These are phyloP conservation scores for Trichopus zeylanicus DNA, from an alignment of 116 monocot species.

Conservation along the genomic window DNA sequence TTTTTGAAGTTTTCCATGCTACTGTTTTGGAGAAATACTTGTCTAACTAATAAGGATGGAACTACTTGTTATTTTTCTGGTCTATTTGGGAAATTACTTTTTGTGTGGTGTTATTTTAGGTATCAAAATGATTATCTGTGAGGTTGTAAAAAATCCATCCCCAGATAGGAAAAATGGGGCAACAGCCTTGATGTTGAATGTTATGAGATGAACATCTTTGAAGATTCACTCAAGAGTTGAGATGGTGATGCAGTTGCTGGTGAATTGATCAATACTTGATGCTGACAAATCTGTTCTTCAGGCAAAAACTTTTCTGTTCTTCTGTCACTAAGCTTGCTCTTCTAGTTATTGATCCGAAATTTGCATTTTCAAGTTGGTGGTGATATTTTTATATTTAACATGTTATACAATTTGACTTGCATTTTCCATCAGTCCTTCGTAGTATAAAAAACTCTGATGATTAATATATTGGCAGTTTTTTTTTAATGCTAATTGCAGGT, in stretches of 20 bases:
- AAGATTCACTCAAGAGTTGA: conserved; percentile 79
- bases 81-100: not conserved
- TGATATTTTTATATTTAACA: not conserved
- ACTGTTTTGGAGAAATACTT: no score
- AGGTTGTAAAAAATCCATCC: conserved; percentile 42
- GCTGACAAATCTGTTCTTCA: conserved; percentile 27
- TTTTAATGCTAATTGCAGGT: conserved; percentile 52
- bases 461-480: not conserved
- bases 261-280: conserved; percentile 39
- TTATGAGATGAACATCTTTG: conserved; percentile 62
- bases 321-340: not conserved
- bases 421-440: no score
- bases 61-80: not conserved
- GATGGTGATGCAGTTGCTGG: conserved; percentile 45
- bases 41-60: no score
- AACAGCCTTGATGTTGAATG: conserved; percentile 58
- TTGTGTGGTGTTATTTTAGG: conserved; percentile 28
- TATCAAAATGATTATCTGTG: conserved; percentile 41
- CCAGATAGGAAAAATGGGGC: conserved; percentile 31
- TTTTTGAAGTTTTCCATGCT: no score
- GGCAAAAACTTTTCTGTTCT: conserved; percentile 20
- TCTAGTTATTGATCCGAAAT: no score
- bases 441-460: no score
- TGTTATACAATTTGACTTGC: no score
- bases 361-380: conserved; percentile 6